These are phyloP conservation scores for Debaryomyces hansenii DNA, from an alignment of 805 yeast genomes.

Conservation along the genomic window DNA sequence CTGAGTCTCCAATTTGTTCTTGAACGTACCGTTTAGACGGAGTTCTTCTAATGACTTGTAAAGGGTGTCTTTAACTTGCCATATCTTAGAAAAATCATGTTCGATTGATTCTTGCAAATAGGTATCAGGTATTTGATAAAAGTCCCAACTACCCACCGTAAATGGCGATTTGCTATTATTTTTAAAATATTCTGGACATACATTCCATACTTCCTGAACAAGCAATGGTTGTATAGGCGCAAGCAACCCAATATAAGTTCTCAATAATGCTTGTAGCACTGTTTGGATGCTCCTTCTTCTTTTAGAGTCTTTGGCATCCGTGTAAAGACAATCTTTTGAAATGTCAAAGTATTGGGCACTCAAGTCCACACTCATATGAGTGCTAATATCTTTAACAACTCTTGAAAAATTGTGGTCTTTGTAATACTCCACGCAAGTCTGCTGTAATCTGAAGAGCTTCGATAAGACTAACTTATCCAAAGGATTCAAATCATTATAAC, in stretches of 20 bases:
- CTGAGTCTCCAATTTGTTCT: constrained; percentile 60
- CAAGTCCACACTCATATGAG: constrained; percentile 70
- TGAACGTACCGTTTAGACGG: constrained; percentile 50
- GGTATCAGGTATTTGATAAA: constrained; percentile 28
- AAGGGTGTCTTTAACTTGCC: constrained; percentile 49
- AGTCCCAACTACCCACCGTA: constrained; percentile 42
- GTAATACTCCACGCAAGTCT: constrained; percentile 45
- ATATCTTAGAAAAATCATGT: constrained; percentile 45
- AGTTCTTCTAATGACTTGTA: constrained; percentile 57
- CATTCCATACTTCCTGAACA: constrained; percentile 86
- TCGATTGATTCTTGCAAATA: constrained; percentile 38
- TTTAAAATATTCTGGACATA: constrained; percentile 35
- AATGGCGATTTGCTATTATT: constrained; percentile 43
- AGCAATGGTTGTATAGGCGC: constrained; percentile 83
- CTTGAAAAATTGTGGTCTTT: constrained; percentile 63
- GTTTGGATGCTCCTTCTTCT: constrained; percentile 65
- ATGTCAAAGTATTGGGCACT: constrained; percentile 87
- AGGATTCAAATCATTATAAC: constrained; percentile 31
- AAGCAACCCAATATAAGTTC: constrained; percentile 62
- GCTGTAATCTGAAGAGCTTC: constrained; percentile 50
- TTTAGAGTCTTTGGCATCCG: constrained; percentile 50
- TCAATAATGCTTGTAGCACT: constrained; percentile 59
- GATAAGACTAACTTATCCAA: constrained; percentile 67
- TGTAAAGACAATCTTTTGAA: constrained; percentile 81
- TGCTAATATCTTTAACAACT: constrained; percentile 65